These are phyloP conservation scores for Ordospora colligata DNA, from an alignment of 371 early-diverging fungal species.

Conservation along the genomic window DNA sequence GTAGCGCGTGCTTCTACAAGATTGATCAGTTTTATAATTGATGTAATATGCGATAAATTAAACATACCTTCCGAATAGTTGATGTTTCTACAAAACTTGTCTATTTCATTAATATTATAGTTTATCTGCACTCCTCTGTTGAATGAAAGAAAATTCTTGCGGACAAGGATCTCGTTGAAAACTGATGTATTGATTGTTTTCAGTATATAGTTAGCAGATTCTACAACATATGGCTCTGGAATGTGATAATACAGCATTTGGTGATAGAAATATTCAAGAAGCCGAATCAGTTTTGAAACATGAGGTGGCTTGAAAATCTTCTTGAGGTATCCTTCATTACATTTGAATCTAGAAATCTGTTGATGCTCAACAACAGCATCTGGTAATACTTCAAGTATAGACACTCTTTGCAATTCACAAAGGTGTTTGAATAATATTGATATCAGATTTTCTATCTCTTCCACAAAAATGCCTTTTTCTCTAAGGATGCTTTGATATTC, in stretches of 20 bases:
- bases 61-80: conserved; percentile 25
- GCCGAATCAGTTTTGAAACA: conserved; percentile 21
- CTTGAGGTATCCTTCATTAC: conserved; percentile 29
- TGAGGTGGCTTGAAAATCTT: conserved; percentile 26
- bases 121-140: conserved; percentile 49
- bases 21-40: conserved; percentile 37
- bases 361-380: conserved; percentile 45
- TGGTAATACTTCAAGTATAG: conserved; percentile 21
- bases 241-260: conserved; percentile 35
- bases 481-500: conserved; percentile 27
- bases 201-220: conserved; percentile 26
- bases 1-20: background rate
- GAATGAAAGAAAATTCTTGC: conserved; percentile 38
- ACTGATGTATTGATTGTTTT: conserved; percentile 20
- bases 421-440: conserved; percentile 20
- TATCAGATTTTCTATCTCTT: conserved; percentile 36
- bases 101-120: conserved; percentile 48
- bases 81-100: conserved; percentile 37
- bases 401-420: background rate
- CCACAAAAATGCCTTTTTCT: background rate
- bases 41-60: conserved; percentile 18
- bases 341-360: conserved; percentile 43
- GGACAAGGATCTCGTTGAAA: conserved; percentile 47
- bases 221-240: conserved; percentile 28
- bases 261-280: conserved; percentile 34